Evolutionary conservation across 106 monocot species (phyloP), one percentile per base, ranked within the genome.

Genomic region (Dioscorea zingiberensis): DNA sequence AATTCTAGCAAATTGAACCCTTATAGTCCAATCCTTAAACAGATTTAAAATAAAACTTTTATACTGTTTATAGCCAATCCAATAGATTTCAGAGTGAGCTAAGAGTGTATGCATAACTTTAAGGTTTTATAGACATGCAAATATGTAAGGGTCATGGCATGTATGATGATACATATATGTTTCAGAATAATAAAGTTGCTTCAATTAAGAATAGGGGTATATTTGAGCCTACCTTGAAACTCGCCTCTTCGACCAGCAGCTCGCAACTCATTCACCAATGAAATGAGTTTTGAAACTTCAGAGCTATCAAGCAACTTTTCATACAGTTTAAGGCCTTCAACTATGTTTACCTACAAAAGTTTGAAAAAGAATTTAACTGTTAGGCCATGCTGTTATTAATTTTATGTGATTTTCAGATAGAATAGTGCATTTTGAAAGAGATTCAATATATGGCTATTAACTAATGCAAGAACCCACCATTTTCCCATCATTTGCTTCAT

Each of bases 271-370:
- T 81, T 81, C 27, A 81, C 69, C 48, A 80, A 59, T 29, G 81
- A 76, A 64, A 83, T 17, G 32, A 94, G 58, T 55, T 63, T 77
- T 55, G 67, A 64, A 54, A 81, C 75, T 18, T 94, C 79, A 30
- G 72, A 72, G 30, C 46, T 69, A 69, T 84, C 83, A 54, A 86
- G 68, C 61, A 94, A 58, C 24, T 74, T 74, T 62, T 84, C 79
- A 66, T 82, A 94, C 3, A 94, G 55, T 46, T 84, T 81, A 19
- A 94, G 81, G 47, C 89, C 93, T 55, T 94, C 93, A 60, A 81
- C 74, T 53, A 75, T 60, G 84, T 94, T 94, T 17, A 89, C 76
- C 93, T 94, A 68, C n/a, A 48, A 30, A 25, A 6, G 10, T 38
- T 8, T 18, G 19, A 8, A 74, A 59, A 51, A 13, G 18, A 27